phyloP scores from a whole-genome alignment of 495 filamentous ascomycete species.

The Hapsidospora chrysogenum region DNA sequence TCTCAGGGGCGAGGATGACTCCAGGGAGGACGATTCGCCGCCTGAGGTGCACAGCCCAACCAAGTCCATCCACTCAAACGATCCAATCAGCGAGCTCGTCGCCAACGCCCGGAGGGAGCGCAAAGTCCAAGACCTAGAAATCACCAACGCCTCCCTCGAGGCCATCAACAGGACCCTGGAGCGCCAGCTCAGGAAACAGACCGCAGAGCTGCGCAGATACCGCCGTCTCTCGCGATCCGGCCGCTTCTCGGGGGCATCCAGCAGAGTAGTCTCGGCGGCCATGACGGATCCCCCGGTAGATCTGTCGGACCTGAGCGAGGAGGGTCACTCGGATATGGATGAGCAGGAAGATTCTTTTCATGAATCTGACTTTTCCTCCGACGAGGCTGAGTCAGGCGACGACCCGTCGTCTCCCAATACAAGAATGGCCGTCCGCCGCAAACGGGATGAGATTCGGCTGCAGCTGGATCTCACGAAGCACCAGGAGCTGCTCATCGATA shows the following conservation, averaged over 20 bases:
- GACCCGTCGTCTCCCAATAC: constrained; percentile 26
- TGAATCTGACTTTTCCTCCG: constrained; percentile 18
- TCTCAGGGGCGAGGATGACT: constrained; percentile 14
- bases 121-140: constrained; percentile 94
- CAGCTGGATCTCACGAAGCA: constrained; percentile 76
- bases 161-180: constrained; percentile 96
- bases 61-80: constrained; percentile 26
- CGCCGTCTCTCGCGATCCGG: constrained; percentile 67
- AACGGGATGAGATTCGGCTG: constrained; percentile 60
- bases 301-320: constrained; percentile 30
- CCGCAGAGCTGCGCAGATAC: constrained; percentile 69
- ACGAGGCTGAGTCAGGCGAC: constrained; percentile 22
- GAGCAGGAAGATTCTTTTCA: constrained; percentile 9
- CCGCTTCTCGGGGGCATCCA: constrained; percentile 35
- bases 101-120: constrained; percentile 77
- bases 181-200: constrained; percentile 79
- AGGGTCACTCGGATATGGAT: constrained; percentile 13
- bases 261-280: constrained; percentile 5
- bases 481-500: constrained; percentile 71
- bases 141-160: constrained; percentile 86
- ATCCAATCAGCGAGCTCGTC: constrained; percentile 48
- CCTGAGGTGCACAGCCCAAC: constrained; percentile 19
- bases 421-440: constrained; percentile 25
- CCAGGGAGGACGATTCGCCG: constrained; percentile 8
- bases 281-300: constrained; percentile 5